Percentiles rank a stretch among this genome's conserved stretches.
phyloP scores from a whole-genome alignment of 805 yeast species.

The Phaffomyces thermotolerans region DNA sequence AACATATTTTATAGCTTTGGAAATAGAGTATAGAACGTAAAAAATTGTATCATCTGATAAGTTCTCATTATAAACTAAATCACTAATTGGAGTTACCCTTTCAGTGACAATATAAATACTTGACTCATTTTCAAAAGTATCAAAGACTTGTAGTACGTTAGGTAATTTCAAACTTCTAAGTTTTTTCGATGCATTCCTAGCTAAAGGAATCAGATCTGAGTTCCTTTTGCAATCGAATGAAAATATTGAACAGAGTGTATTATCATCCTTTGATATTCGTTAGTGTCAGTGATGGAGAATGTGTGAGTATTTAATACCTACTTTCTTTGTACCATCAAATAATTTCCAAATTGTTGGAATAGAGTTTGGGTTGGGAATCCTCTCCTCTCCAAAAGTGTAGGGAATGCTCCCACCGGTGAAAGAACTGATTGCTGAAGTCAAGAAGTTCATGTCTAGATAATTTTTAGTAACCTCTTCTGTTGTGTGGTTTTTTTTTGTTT shows the following conservation, averaged over 20 bases:
- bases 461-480: too few relatives aligned
- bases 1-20: conserved; percentile 48
- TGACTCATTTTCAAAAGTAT: conserved; percentile 55
- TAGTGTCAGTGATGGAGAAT: neutral
- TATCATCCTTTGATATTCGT: conserved; percentile 34
- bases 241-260: conserved; percentile 52
- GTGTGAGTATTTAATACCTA: conserved; percentile 15
- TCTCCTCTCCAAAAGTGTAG: conserved; percentile 42
- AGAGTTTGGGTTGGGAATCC: conserved; percentile 25
- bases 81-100: conserved; percentile 46
- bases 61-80: conserved; percentile 24
- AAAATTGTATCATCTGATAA: conserved; percentile 37
- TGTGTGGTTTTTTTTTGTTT: too few relatives aligned
- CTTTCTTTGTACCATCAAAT: conserved; percentile 46
- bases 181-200: conserved; percentile 38
- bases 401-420: conserved; percentile 54
- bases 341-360: conserved; percentile 51
- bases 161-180: conserved; percentile 60
- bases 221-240: conserved; percentile 47
- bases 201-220: conserved; percentile 29
- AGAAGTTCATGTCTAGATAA: conserved; percentile 60
- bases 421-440: conserved; percentile 54
- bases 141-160: conserved; percentile 56
- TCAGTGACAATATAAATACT: conserved; percentile 60
- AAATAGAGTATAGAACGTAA: conserved; percentile 51